Evolutionary conservation across 306 rosid genomes (phyloP).

Genomic region (Vigna mungo): DNA sequence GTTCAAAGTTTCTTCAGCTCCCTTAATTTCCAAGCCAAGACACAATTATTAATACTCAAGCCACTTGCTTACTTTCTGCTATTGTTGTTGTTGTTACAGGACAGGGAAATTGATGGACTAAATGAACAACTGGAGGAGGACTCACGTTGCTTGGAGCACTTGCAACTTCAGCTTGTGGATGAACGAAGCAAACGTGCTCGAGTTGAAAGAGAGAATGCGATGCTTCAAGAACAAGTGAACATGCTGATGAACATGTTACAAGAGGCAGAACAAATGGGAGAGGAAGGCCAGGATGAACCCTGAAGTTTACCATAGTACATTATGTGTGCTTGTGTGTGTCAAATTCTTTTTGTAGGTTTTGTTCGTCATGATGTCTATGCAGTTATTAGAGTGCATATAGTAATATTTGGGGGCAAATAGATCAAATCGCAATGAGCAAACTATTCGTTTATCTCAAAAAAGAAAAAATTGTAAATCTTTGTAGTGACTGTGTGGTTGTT

Average conservation of each 20-base stretch:
- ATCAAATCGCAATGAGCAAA: slow-evolving; percentile 28
- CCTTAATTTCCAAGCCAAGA: slow-evolving; percentile 28
- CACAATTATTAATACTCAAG: background rate
- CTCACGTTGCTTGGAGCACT: slow-evolving; percentile 70
- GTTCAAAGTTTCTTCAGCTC: slow-evolving; percentile 46
- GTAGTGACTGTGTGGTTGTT: background rate
- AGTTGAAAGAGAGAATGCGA: slow-evolving; percentile 76
- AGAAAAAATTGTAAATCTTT: slow-evolving; percentile 26
- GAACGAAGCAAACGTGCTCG: slow-evolving; percentile 76
- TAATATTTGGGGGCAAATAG: background rate
- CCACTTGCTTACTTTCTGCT: background rate
- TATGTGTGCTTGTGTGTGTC: slow-evolving; percentile 1
- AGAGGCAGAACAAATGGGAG: slow-evolving; percentile 66
- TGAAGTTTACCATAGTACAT: background rate
- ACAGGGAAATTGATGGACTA: slow-evolving; percentile 83
- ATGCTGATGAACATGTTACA: slow-evolving; percentile 94
- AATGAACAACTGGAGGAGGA: slow-evolving; percentile 91
- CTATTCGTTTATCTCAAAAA: slow-evolving; percentile 39
- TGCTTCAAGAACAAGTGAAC: slow-evolving; percentile 81
- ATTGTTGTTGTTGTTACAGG: slow-evolving; percentile 51
- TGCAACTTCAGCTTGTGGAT: slow-evolving; percentile 83
- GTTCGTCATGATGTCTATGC: slow-evolving; percentile 32
- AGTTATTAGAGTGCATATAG: slow-evolving; percentile 36
- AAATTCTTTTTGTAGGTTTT: slow-evolving; percentile 58
- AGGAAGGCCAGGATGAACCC: slow-evolving; percentile 62